These are phyloP conservation scores for Melanogaster broomeanus DNA, from an alignment of 768 basidiomycete species.

Conservation along the genomic window DNA sequence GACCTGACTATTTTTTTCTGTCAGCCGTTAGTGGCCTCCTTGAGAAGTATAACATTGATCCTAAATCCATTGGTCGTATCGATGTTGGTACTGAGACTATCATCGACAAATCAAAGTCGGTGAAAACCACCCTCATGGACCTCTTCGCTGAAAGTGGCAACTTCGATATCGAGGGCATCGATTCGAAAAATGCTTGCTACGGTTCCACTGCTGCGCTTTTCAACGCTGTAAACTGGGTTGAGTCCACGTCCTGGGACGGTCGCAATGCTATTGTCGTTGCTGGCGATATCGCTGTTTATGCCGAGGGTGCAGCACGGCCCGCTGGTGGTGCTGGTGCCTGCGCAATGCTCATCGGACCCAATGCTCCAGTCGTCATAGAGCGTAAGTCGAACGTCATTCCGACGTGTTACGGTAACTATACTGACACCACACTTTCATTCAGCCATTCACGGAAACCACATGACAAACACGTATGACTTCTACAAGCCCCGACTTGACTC, in stretches of 20 bases:
- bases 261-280: slow-evolving; percentile 95
- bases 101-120: slow-evolving; percentile 99
- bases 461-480: slow-evolving; percentile 98
- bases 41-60: slow-evolving; percentile 94
- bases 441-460: slow-evolving; percentile 97
- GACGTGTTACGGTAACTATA: not conserved
- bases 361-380: slow-evolving; percentile 93
- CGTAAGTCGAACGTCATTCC: slow-evolving; percentile 59
- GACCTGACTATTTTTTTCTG: not conserved
- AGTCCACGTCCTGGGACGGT: slow-evolving; percentile 95
- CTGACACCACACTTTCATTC: slow-evolving; percentile 17
- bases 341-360: slow-evolving; percentile 93
- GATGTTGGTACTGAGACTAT: slow-evolving; percentile 99
- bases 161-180: slow-evolving; percentile 97
- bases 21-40: slow-evolving; percentile 87
- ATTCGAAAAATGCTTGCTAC: slow-evolving; percentile 99
- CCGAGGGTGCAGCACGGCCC: slow-evolving; percentile 91
- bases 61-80: slow-evolving; percentile 93
- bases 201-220: slow-evolving; percentile 98
- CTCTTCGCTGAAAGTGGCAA: slow-evolving; percentile 93
- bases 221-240: slow-evolving; percentile 98
- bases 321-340: slow-evolving; percentile 96
- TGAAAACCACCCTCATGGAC: slow-evolving; percentile 98
- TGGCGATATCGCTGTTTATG: slow-evolving; percentile 98
- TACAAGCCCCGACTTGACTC: slow-evolving; percentile 97